Percentiles rank a stretch among this genome's conserved stretches.
Evolutionary conservation across 257 asterid species (phyloP).

Genomic region (Nicotiana benthamiana): DNA sequence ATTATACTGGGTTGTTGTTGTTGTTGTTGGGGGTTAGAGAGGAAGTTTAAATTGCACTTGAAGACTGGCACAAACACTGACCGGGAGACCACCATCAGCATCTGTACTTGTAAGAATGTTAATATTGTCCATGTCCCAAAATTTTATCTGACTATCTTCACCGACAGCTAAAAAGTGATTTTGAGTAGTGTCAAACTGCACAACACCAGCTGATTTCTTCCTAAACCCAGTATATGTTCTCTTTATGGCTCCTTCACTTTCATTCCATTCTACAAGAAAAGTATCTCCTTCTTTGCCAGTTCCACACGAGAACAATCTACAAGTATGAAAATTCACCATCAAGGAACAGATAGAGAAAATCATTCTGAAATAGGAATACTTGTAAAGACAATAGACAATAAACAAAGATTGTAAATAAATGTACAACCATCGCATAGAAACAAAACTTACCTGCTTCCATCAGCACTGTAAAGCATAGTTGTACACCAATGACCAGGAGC

Average conservation of each 20-base stretch:
- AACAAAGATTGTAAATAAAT: background rate
- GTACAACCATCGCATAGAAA: too few species aligned
- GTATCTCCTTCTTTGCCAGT: slow-evolving; percentile 97
- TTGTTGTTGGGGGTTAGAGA: background rate
- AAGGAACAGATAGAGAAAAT: background rate
- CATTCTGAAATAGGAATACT: background rate
- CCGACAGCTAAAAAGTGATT: slow-evolving; percentile 96
- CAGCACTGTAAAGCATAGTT: slow-evolving; percentile 93
- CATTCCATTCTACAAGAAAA: slow-evolving; percentile 96
- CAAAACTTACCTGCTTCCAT: slow-evolving; percentile 75
- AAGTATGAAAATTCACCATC: slow-evolving; percentile 13
- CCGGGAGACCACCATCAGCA: slow-evolving; percentile 95
- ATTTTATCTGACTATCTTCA: slow-evolving; percentile 88
- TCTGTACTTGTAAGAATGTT: slow-evolving; percentile 57
- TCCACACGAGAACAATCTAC: slow-evolving; percentile 97
- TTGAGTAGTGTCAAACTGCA: slow-evolving; percentile 91
- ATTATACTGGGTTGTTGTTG: too few species aligned
- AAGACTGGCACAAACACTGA: slow-evolving; percentile 26
- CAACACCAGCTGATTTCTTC: slow-evolving; percentile 72
- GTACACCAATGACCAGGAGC: slow-evolving; percentile 99
- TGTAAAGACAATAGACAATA: background rate
- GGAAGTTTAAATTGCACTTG: background rate
- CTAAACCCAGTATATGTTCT: slow-evolving; percentile 77
- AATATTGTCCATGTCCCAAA: slow-evolving; percentile 94
- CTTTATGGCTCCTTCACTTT: slow-evolving; percentile 97